phyloP scores from a whole-genome alignment of 805 yeast genomes.

The Nakazawaea ernobii region DNA sequence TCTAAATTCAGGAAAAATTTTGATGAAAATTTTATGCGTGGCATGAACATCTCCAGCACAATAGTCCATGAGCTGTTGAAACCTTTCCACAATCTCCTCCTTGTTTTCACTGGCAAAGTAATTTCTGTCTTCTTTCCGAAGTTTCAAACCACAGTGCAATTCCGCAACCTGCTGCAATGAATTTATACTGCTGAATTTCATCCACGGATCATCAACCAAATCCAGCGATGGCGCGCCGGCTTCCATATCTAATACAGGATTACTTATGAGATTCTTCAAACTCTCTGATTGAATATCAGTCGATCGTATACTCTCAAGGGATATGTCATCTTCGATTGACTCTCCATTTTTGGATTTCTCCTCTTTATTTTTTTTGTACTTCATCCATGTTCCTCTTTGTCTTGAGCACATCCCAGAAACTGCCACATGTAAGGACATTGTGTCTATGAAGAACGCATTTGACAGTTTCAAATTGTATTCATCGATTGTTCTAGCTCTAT shows the following conservation, averaged over 20 bases:
- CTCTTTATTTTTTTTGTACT: conserved; percentile 38
- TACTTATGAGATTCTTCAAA: conserved; percentile 20
- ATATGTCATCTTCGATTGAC: conserved; percentile 9
- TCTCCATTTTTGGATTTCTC: conserved; percentile 15
- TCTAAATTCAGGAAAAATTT: conserved; percentile 64
- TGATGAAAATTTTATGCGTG: conserved; percentile 64
- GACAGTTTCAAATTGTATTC: conserved; percentile 69
- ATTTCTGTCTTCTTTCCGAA: conserved; percentile 68
- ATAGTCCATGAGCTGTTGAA: conserved; percentile 61
- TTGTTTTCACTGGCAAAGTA: conserved; percentile 52
- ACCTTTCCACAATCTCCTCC: conserved; percentile 45
- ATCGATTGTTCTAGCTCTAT: conserved; percentile 78
- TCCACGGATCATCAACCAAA: conserved; percentile 77
- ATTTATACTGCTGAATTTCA: conserved; percentile 67
- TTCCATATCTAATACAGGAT: conserved; percentile 26
- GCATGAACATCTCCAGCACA: conserved; percentile 82
- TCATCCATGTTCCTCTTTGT: conserved; percentile 76
- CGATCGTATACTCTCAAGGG: conserved; percentile 17
- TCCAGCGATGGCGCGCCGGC: conserved; percentile 21
- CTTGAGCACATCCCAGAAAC: conserved; percentile 88
- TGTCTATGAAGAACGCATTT: conserved; percentile 78
- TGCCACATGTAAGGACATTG: conserved; percentile 90
- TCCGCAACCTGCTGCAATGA: conserved; percentile 74
- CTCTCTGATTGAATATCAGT: conserved; percentile 18
- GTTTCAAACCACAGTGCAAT: conserved; percentile 63